Evolutionary conservation across 192 early-diverging fungal species (phyloP), one percentile per base, ranked within the genome.

Genomic region (Rhizophagus prolifer): DNA sequence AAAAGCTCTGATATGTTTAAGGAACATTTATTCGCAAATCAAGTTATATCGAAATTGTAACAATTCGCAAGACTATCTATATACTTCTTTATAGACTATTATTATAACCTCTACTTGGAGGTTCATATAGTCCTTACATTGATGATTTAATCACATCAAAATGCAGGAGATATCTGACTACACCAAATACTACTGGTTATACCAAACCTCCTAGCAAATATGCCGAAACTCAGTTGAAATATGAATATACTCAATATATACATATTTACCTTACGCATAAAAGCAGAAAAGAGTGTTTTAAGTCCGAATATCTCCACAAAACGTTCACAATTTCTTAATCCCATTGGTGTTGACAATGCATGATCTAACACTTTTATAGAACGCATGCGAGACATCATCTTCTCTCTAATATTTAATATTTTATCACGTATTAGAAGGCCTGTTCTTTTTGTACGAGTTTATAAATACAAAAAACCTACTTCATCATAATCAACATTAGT

Each of bases 311-410:
- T 84, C 47, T 97, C 94, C 6, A 99, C 88, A 80, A 96, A 97
- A 26, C 90, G 87, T 30, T 90, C 67, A 85, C 93, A 90, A 80
- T 86, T 81, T 16, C 72, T 79, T 16, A 79, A 78, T 30, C 84
- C 84, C 14, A 85, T 79, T 10, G 79, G 78, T 16, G 90, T 87
- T 10, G 89, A 84, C 79, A 92, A 87, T 50, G 89, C 91, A 79
- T 93, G 92, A 77, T 96, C 89, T 23, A 99, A 78, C 1, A 97
- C 92, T 70, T 97, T 97, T 58, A 97, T 82, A 12, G 96, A 91
- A 23, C 94, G 82, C 71, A 96, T 91, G 21, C 95, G 85, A 3
- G 91, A 83, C 82, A 95, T 88, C 76, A 89, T 91, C 70, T 89
- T 91, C 81, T 96, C 93, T 78, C 89, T 92, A 63, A 26, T 63